Evolutionary conservation across 305 asterid genomes (phyloP), one percentile per base, ranked within the genome.

Genomic region (Fraxinus ornus): DNA sequence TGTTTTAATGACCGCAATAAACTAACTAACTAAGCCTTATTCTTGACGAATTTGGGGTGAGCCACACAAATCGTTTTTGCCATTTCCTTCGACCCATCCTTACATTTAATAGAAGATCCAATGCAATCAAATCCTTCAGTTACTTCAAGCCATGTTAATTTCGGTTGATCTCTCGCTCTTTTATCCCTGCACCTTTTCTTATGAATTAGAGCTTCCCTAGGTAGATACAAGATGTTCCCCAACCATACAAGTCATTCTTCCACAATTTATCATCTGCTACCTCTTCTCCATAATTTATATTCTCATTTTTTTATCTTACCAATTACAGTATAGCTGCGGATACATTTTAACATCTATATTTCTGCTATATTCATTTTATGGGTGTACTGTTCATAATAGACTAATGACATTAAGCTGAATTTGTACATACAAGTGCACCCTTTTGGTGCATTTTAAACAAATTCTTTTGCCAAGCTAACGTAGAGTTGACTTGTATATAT

Each of bases 381-480:
- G 28, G 76, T 3, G 24, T 72, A 26, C 21, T 33, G 76, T 5
- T 30, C 72, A 41, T 64, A 71, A 68, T 78, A 82, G 68, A 76
- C 62, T 32, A 72, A 37, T 30, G 83, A 80, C 66, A 72, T 79
- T 37, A 55, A 33, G 35, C 32, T 52, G 78, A 78, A 36, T 17
- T 79, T 66, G 52, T 57, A 80, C 86, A 41, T 79, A 76, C 76
- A 19, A 64, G 35, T 52, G 47, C 41, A 60, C 10, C 76, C 30
- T 60, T 71, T 75, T 24, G 84, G 26, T 37, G 62, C 39, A 57
- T 57, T 57, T 55, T 19, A 71, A 33, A 71, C 24, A 30, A 71
- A 30, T 71, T 71, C 13, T 71, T 71, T 33, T 71, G 19, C 22
- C 76, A 30, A 71, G 75, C 37, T 13, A 30, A 71, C 21, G 19